Evolutionary conservation across 2,329 filamentous ascomycete genomes (phyloP), one percentile per base, ranked within the genome.

Genomic region (Monilinia laxa): DNA sequence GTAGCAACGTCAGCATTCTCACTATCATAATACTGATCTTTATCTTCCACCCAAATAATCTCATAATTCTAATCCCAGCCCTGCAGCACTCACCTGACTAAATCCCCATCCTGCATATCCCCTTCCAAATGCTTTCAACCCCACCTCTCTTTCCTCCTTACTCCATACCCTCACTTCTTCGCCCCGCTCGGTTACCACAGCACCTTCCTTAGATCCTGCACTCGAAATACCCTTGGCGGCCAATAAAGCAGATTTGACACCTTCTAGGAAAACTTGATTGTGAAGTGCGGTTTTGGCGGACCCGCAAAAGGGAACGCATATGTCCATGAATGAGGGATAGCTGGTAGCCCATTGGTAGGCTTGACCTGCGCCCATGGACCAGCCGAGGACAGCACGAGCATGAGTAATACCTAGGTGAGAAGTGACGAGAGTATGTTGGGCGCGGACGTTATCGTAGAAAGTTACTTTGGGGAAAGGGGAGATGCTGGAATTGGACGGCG

Each of bases 61-160:
- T 45, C 10, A 16, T 18, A 10, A 20, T 20, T 12, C 2, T 25
- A 25, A 35, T n/a, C 28, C 20, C 20, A 23, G 7, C 49, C n/a
- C 0, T 23, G 28, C 14, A 14, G n/a, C 7, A 63, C 56, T 47
- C 23, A 66, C 83, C 73, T 93, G 90, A 62, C 87, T 90, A 73
- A 94, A 90, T 0, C 91, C 91, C 90, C 87, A 95, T 0, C 90
- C 91, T 1, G 91, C 90, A 77, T 95, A 95, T 0, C 87, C 90
- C 55, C 90, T 82, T 0, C 84, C 90, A 66, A 94, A 84, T 0
- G 91, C 90, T 73, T 89, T 92, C 52, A 94, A 74, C 0, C 85
- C 87, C 25, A 80, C 78, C 20, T 80, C 79, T 58, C 76, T 83
- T 70, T 89, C 83, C 62, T 84, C 80, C 0, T 78, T 77, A 2